Evolutionary conservation across 2,329 filamentous ascomycete genomes (phyloP), one percentile per base, ranked within the genome.

Genomic region (Colletotrichum tanaceti): DNA sequence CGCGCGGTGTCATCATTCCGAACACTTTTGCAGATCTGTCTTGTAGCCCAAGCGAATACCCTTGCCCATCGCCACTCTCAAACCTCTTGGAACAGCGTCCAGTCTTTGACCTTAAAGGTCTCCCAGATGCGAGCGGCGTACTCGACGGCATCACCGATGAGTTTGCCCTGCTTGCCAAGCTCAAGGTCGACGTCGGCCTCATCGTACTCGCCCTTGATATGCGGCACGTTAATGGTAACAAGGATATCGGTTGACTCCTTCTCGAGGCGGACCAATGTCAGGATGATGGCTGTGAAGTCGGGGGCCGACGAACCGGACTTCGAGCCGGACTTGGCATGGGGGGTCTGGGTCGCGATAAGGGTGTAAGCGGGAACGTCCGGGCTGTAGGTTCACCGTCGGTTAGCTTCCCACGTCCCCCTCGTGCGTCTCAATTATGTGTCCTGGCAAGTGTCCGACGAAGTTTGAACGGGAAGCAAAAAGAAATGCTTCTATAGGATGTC

Each of bases 191-290:
- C 88, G 39, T 93, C 90, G 10, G 91, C 90, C 78, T 90, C 87
- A 73, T 90, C 84, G 76, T 93, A 93, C 77, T 92, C 88, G 71
- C 90, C 90, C 73, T 88, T 85, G 73, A 93, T 90, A 76, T 96
- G 91, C 35, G 94, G 95, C 55, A 97, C 92, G 79, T 97, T 98
- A 76, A 97, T 88, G 47, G 92, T 92, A 71, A 97, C 89, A 54
- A 97, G 82, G 46, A 98, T 82, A 79, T 98, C 95, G 1, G 94
- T 95, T 65, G 84, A 84, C 76, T 94, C 86, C 74, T 87, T 86
- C 79, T 90, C 90, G 54, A 98, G 84, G 18, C 95, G 86, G 65
- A 98, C 81, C 47, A 98, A 83, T 18, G 93, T 88, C 72, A 97
- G 84, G 72, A 94, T 88, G 68, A 96, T 90, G 49, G 88, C 92